phyloP scores from a whole-genome alignment of 2,329 filamentous ascomycete genomes.

The Alternaria hordeiaustralica region DNA sequence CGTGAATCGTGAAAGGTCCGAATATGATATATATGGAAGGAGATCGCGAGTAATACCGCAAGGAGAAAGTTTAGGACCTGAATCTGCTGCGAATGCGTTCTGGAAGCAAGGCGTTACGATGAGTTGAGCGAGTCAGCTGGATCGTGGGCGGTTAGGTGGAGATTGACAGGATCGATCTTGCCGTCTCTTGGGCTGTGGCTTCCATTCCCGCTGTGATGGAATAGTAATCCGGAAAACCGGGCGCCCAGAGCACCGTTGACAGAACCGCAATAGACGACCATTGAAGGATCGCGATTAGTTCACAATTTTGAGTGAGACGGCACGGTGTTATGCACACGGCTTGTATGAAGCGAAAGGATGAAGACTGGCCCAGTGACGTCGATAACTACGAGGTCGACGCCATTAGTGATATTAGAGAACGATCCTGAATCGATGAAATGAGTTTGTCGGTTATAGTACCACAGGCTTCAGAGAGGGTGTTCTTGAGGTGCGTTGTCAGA shows the following conservation, averaged over 20 bases:
- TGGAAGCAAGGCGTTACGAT: neutral
- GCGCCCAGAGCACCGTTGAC: neutral
- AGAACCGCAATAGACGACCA: neutral
- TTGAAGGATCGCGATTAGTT: neutral
- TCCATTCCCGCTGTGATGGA: neutral
- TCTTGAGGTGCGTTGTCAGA: neutral
- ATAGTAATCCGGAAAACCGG: neutral
- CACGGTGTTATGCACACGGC: neutral
- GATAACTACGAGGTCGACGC: neutral
- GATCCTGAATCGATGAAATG: neutral
- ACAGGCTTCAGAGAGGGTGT: neutral
- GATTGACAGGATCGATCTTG: neutral
- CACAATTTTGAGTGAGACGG: neutral
- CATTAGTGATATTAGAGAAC: neutral
- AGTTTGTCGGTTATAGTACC: neutral
- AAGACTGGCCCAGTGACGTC: neutral
- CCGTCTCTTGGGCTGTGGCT: neutral
- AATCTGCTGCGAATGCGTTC: neutral
- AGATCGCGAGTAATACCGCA: neutral
- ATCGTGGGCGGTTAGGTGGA: neutral
- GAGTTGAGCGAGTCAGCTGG: neutral
- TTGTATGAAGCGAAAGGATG: neutral
- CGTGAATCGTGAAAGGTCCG: neutral
- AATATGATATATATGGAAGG: neutral
- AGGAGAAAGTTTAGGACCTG: neutral